phyloP scores from a whole-genome alignment of 2,329 filamentous ascomycete genomes.

The Ophiostoma angusticollis region DNA sequence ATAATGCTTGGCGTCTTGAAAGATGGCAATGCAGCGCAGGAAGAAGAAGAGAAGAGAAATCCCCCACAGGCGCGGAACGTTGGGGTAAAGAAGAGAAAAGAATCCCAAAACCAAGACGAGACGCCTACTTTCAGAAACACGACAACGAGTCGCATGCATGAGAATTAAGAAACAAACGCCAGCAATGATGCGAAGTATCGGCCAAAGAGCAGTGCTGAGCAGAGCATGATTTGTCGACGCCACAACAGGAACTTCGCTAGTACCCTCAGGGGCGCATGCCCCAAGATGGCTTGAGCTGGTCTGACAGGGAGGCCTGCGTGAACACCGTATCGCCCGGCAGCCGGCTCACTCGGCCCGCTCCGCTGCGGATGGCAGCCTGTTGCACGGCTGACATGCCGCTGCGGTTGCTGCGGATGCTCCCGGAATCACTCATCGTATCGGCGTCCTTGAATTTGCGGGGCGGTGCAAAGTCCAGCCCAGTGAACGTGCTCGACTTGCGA shows the following conservation, averaged over 20 bases:
- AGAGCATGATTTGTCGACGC: background rate
- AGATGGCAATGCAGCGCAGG: background rate
- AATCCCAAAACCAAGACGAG: too few relatives aligned
- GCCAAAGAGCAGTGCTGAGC: background rate
- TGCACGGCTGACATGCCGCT: constrained; percentile 64
- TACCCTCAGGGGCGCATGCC: constrained; percentile 30
- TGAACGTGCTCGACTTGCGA: constrained; percentile 68
- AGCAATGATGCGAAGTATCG: constrained; percentile 8
- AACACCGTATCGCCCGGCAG: constrained; percentile 74
- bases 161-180: constrained; percentile 2
- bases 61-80: background rate
- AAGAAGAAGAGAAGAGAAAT: constrained; percentile 1
- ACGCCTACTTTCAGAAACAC: background rate
- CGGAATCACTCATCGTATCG: constrained; percentile 50
- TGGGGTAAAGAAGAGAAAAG: constrained; percentile 1
- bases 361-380: constrained; percentile 59
- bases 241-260: background rate
- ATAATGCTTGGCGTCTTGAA: background rate
- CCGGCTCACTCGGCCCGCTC: constrained; percentile 76
- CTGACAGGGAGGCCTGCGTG: constrained; percentile 53
- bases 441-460: constrained; percentile 58
- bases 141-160: background rate
- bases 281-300: constrained; percentile 49
- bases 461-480: constrained; percentile 67
- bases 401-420: constrained; percentile 58